These are phyloP conservation scores for Floccularia luteovirens DNA, from an alignment of 768 basidiomycete genomes.

Conservation along the genomic window DNA sequence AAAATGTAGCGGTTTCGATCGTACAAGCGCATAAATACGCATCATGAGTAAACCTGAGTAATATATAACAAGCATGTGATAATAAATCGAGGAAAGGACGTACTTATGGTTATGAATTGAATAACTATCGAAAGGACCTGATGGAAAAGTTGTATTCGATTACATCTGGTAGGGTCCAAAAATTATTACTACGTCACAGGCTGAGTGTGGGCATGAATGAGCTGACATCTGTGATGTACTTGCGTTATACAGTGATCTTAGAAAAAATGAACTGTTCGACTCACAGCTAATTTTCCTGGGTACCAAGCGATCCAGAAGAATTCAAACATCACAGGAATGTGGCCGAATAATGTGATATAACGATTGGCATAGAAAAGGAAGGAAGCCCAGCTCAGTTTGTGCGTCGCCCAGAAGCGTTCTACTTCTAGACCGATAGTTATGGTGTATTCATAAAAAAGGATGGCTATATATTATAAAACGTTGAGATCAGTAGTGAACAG, in stretches of 20 bases:
- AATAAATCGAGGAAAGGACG: slow-evolving; percentile 5
- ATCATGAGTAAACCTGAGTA: slow-evolving; percentile 24
- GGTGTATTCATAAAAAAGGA: slow-evolving; percentile 37
- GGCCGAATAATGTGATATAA: slow-evolving; percentile 28
- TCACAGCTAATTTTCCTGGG: slow-evolving; percentile 18
- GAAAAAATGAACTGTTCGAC: slow-evolving; percentile 5
- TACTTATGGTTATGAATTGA: slow-evolving; percentile 26
- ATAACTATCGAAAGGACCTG: slow-evolving; percentile 23
- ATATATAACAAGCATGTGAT: neutral
- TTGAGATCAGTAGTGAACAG: no score
- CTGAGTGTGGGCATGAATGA: no score
- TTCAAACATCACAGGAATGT: slow-evolving; percentile 25
- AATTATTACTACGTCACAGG: no score
- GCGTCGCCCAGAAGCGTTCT: slow-evolving; percentile 31
- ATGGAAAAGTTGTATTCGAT: slow-evolving; percentile 21
- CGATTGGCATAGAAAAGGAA: slow-evolving; percentile 34
- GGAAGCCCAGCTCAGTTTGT: slow-evolving; percentile 18
- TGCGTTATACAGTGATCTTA: no score
- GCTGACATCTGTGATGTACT: no score
- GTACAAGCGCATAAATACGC: slow-evolving; percentile 35
- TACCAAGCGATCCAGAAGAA: slow-evolving; percentile 21
- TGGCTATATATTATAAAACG: no score
- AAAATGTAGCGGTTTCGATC: slow-evolving; percentile 23
- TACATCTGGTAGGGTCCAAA: slow-evolving; percentile 26
- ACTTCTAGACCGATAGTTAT: slow-evolving; percentile 36